A percentile compares a stretch with the other conserved stretches of the same genome.
These are phyloP conservation scores for Diaporthe citriasiana DNA, from an alignment of 2,329 filamentous ascomycete species.

Conservation along the genomic window DNA sequence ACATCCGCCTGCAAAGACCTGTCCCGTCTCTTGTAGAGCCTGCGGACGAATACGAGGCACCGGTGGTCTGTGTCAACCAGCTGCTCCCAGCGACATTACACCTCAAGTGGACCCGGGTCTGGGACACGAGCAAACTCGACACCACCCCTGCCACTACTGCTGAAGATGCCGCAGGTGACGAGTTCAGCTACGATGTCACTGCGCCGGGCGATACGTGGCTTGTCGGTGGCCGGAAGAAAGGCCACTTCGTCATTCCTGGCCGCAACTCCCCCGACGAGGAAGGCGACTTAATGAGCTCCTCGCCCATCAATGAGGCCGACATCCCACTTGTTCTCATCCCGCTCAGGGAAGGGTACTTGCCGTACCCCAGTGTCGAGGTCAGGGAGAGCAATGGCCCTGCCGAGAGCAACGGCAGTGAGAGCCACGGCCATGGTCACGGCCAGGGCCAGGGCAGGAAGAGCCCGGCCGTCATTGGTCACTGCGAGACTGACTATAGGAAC, in stretches of 20 bases:
- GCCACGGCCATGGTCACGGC: slow-evolving; percentile 39
- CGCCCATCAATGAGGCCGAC: slow-evolving; percentile 64
- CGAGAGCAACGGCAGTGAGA: slow-evolving; percentile 18
- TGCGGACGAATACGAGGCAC: slow-evolving; percentile 51
- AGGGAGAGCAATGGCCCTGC: slow-evolving; percentile 60
- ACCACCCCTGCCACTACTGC: slow-evolving; percentile 46
- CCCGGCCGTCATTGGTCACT: slow-evolving; percentile 60
- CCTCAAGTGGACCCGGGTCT: slow-evolving; percentile 73
- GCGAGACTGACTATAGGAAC: slow-evolving; percentile 86
- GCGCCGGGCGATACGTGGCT: slow-evolving; percentile 85
- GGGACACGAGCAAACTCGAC: slow-evolving; percentile 65
- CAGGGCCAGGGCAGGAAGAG: slow-evolving; percentile 41
- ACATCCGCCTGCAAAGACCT: slow-evolving; percentile 67
- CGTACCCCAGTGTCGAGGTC: slow-evolving; percentile 85
- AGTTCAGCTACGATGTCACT: slow-evolving; percentile 87
- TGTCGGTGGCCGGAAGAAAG: slow-evolving; percentile 83
- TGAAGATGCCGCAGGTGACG: slow-evolving; percentile 62
- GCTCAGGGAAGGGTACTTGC: slow-evolving; percentile 81
- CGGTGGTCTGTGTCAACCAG: slow-evolving; percentile 72
- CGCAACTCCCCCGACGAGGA: slow-evolving; percentile 44
- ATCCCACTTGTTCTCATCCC: slow-evolving; percentile 85
- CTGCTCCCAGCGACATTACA: slow-evolving; percentile 74
- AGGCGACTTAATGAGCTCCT: slow-evolving; percentile 52
- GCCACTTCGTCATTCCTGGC: slow-evolving; percentile 77
- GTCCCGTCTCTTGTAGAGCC: slow-evolving; percentile 49